phyloP scores from a whole-genome alignment of 805 yeast genomes.

The Cyberlindnera mississippiensis region DNA sequence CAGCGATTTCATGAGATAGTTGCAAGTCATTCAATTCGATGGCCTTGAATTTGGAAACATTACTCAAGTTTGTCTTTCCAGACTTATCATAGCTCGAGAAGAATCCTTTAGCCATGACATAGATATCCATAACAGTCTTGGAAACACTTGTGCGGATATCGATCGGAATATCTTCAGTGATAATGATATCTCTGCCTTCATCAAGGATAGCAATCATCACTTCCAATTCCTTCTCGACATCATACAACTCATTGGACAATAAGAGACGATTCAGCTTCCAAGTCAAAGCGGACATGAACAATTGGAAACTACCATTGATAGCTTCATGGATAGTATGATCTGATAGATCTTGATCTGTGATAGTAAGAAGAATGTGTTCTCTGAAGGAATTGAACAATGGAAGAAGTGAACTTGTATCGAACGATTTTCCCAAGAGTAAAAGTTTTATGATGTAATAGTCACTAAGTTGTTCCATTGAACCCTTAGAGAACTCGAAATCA shows the following conservation, averaged over 20 bases:
- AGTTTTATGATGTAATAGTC: slow-evolving; percentile 21
- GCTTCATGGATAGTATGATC: background rate
- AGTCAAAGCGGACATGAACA: slow-evolving; percentile 16
- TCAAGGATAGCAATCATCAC: slow-evolving; percentile 15
- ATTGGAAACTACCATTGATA: slow-evolving; percentile 10
- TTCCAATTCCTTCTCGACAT: slow-evolving; percentile 19
- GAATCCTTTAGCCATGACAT: slow-evolving; percentile 26
- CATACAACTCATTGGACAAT: slow-evolving; percentile 16
- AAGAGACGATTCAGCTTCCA: slow-evolving; percentile 19
- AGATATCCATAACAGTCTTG: slow-evolving; percentile 24
- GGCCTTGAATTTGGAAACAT: slow-evolving; percentile 20
- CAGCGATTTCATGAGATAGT: slow-evolving; percentile 31
- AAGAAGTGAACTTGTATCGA: slow-evolving; percentile 10
- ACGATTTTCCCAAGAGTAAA: slow-evolving; percentile 15
- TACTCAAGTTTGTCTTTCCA: slow-evolving; percentile 28
- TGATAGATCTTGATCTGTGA: slow-evolving; percentile 6
- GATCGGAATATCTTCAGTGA: slow-evolving; percentile 3
- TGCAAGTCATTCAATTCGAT: slow-evolving; percentile 20
- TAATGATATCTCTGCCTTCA: slow-evolving; percentile 11
- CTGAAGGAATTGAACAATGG: slow-evolving; percentile 13
- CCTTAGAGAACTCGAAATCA: slow-evolving; percentile 12
- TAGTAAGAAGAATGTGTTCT: slow-evolving; percentile 6
- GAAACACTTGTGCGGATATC: slow-evolving; percentile 23
- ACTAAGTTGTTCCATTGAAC: slow-evolving; percentile 13
- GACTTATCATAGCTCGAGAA: slow-evolving; percentile 34